A percentile compares a stretch with the other conserved stretches of the same genome.
Conservation (phyloP, 805 yeast species). For the Saccharomycopsis fibuligera region DNA sequence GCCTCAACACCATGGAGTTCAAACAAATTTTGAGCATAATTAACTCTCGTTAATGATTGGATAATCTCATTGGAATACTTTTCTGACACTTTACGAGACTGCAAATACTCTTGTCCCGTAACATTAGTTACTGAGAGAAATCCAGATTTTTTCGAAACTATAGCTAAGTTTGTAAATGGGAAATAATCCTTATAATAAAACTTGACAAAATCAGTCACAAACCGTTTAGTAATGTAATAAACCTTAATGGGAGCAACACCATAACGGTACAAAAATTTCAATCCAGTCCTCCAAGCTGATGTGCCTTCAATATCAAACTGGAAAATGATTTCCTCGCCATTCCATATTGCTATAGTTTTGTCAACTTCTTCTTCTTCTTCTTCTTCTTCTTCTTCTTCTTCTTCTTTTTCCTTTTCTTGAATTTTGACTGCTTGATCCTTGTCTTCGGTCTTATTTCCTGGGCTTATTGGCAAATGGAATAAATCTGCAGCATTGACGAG, state of each 20-base stretch:
- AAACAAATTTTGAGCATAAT: constrained; percentile 36
- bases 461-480: constrained; percentile 23
- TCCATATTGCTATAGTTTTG: constrained; percentile 31
- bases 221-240: constrained; percentile 20
- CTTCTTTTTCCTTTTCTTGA: too few species aligned
- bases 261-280: constrained; percentile 28
- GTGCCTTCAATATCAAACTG: background rate
- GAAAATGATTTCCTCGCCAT: constrained; percentile 28
- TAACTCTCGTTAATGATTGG: constrained; percentile 38
- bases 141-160: constrained; percentile 24
- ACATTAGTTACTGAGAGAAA: constrained; percentile 25
- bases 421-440: background rate
- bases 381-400: too few species aligned
- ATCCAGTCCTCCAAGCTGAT: background rate
- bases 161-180: constrained; percentile 32
- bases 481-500: constrained; percentile 32
- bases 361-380: too few species aligned
- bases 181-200: constrained; percentile 29
- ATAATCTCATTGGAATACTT: constrained; percentile 29
- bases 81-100: constrained; percentile 24
- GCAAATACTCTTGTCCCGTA: constrained; percentile 27
- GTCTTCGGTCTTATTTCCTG: background rate
- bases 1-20: constrained; percentile 40
- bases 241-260: constrained; percentile 27
- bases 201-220: constrained; percentile 28